Evolutionary conservation across 148 eudicot species (phyloP), one percentile per base, ranked within the genome.

Genomic region (Salicornia ramosissima): DNA sequence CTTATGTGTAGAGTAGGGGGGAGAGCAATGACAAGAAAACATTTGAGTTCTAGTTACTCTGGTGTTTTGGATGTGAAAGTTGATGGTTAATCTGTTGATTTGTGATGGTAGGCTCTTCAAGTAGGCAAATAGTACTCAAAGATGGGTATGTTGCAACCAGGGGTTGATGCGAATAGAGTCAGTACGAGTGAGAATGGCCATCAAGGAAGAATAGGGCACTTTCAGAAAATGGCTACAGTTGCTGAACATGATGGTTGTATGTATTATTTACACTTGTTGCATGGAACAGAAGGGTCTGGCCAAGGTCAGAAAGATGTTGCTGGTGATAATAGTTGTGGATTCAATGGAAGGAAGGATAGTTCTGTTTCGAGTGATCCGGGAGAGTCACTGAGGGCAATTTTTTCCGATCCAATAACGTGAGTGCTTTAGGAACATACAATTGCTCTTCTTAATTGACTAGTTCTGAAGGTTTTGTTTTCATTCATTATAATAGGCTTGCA

Each of bases 321-420:
- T 61, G 71, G 82, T 71, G 97, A 88, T 68, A 85, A 83, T 75
- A 90, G 87, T n/a, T 83, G 89, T 68, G 87, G 94, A 52, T 76
- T 78, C 69, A 82, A 87, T 78, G 90, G 94, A 81, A 81, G 88
- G 72, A 91, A 85, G 78, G 88, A 86, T 62, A 69, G 72, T 70
- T 76, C 68, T 4, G 65, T 34, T 66, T 62, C 80, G 22, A 75
- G 72, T 75, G 91, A 88, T 79, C 82, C 88, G 0, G 89, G 84
- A 76, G 94, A 86, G 67, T 79, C 87, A 28, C 76, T 91, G 71
- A 83, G 90, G 82, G 75, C 75, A 42, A 83, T 85, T 60, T 86
- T 91, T 36, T 86, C 94, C 0, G 97, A 91, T 83, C 97, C 97
- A 71, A 54, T 91, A 36, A 91, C 94, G 97, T 91, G 75, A 83